Conservation (phyloP, 495 filamentous ascomycete genomes). For the Aspergillus bridgeri region DNA sequence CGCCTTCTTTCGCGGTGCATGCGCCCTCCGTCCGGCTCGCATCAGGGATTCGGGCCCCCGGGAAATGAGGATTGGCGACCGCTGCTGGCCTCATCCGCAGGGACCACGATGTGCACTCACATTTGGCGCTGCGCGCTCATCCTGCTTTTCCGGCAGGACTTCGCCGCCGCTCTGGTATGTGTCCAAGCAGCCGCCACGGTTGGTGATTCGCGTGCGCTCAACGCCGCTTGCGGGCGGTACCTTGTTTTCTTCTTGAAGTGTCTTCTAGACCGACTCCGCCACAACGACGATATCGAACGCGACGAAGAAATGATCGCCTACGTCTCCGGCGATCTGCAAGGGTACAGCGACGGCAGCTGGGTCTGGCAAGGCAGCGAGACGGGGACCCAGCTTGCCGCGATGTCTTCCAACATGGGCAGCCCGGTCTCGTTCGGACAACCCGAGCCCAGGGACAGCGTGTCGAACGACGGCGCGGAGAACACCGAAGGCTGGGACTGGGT, state of each 20-base stretch:
- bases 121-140: slow-evolving; percentile 87
- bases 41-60: slow-evolving; percentile 5
- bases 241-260: slow-evolving; percentile 75
- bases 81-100: slow-evolving; percentile 51
- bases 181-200: slow-evolving; percentile 67
- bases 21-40: slow-evolving; percentile 23
- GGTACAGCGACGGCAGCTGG: slow-evolving; percentile 75
- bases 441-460: neutral
- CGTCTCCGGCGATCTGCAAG: slow-evolving; percentile 86
- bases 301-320: slow-evolving; percentile 93
- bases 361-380: slow-evolving; percentile 74
- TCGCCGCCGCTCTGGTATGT: slow-evolving; percentile 66
- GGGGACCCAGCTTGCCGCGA: slow-evolving; percentile 34
- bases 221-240: slow-evolving; percentile 77
- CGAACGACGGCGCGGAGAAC: slow-evolving; percentile 22
- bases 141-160: slow-evolving; percentile 69
- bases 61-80: slow-evolving; percentile 44
- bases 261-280: slow-evolving; percentile 55
- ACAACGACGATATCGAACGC: slow-evolving; percentile 55
- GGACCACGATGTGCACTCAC: slow-evolving; percentile 74
- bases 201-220: slow-evolving; percentile 64
- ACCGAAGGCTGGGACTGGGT: slow-evolving; percentile 56
- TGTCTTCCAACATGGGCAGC: slow-evolving; percentile 16
- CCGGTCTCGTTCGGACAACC: slow-evolving; percentile 8
- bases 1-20: slow-evolving; percentile 66